A percentile compares a stretch with the other conserved stretches of the same genome.
Evolutionary conservation across 179 eudicot species (phyloP).

Genomic region (Amaranthus tricolor): DNA sequence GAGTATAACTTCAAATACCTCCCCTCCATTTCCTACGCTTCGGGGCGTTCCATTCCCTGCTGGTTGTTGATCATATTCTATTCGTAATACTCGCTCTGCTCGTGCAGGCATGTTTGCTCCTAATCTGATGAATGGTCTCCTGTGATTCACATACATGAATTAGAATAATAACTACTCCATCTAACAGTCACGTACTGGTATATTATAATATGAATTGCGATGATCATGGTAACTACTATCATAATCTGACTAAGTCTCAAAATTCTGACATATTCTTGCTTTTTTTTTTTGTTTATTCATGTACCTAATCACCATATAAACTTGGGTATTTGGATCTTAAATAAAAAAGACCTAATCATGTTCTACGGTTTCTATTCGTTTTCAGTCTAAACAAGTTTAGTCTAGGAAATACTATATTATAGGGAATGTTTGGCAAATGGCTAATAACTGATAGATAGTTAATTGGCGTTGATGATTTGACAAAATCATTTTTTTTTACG

Average conservation of each 20-base stretch:
- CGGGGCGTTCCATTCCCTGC: slow-evolving; percentile 36
- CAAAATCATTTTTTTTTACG: too few species aligned
- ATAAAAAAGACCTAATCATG: neutral
- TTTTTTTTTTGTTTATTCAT: neutral
- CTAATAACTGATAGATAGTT: too few species aligned
- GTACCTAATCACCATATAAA: slow-evolving; percentile 1
- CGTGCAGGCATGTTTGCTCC: slow-evolving; percentile 98
- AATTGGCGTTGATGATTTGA: too few species aligned
- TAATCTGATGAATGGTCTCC: slow-evolving; percentile 79
- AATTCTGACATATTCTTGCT: slow-evolving; percentile 1
- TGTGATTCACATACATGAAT: slow-evolving; percentile 22
- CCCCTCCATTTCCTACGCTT: slow-evolving; percentile 35
- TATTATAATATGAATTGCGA: slow-evolving; percentile 1
- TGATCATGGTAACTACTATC: slow-evolving; percentile 14
- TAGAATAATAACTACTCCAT: slow-evolving; percentile 12
- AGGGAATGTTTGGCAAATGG: too few species aligned
- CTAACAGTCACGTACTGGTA: neutral
- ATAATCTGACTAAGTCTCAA: slow-evolving; percentile 16
- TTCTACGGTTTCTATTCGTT: slow-evolving; percentile 7
- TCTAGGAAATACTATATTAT: neutral
- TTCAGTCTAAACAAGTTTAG: slow-evolving; percentile 8
- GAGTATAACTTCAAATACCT: slow-evolving; percentile 66
- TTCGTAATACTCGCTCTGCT: slow-evolving; percentile 68
- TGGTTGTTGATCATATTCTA: slow-evolving; percentile 47
- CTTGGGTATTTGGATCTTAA: slow-evolving; percentile 2